Conservation (phyloP, 768 basidiomycete genomes). For the Omphalotus guepiniiformis region DNA sequence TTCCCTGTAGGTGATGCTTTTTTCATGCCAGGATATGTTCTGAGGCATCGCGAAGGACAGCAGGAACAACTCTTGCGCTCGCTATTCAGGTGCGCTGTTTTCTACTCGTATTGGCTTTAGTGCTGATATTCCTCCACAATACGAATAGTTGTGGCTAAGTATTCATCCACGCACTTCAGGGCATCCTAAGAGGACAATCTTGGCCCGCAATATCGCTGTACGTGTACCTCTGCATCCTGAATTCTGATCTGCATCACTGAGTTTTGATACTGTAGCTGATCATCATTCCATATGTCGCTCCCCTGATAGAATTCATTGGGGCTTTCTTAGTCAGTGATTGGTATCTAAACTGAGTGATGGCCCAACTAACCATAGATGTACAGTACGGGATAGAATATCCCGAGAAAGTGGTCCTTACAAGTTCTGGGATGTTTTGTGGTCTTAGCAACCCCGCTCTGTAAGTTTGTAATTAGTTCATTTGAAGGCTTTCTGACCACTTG, state of each 20-base stretch:
- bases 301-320: slow-evolving; percentile 3
- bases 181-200: not conserved
- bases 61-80: slow-evolving; percentile 11
- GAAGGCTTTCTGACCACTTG: not conserved
- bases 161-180: not conserved
- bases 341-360: too few relatives aligned
- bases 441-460: slow-evolving; percentile 1
- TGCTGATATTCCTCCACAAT: not conserved
- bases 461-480: not conserved
- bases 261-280: slow-evolving; percentile 3
- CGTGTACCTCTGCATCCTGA: not conserved
- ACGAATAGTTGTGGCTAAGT: slow-evolving; percentile 9
- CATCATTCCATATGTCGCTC: slow-evolving; percentile 7
- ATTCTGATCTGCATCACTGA: too few relatives aligned
- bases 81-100: slow-evolving; percentile 6
- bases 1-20: slow-evolving; percentile 5
- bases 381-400: slow-evolving; percentile 8
- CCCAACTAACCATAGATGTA: too few relatives aligned
- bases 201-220: not conserved
- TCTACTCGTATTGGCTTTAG: not conserved
- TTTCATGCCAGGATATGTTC: not conserved
- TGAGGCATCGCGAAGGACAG: slow-evolving; percentile 2
- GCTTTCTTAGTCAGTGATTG: slow-evolving; percentile 1
- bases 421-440: slow-evolving; percentile 11
- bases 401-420: not conserved